Percentiles rank a stretch among this genome's conserved stretches.
Evolutionary conservation across 2,329 filamentous ascomycete species (phyloP).

Genomic region (Allantophomopsis cytisporea): DNA sequence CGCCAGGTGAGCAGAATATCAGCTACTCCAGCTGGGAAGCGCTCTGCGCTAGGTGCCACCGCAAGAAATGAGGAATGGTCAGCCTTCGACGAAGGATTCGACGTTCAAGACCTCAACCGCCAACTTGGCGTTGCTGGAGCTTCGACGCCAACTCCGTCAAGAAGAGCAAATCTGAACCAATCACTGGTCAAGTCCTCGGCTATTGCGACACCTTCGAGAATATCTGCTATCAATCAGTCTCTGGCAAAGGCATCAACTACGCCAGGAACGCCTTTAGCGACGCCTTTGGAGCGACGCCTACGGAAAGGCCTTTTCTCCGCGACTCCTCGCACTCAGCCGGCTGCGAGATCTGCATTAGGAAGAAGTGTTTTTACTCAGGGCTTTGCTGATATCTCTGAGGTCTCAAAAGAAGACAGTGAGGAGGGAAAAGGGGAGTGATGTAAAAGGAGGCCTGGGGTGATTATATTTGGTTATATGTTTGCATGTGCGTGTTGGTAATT

Average conservation of each 20-base stretch:
- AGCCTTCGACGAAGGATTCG: constrained; percentile 14
- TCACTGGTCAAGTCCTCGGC: not conserved
- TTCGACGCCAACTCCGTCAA: constrained; percentile 7
- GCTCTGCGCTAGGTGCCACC: constrained; percentile 5
- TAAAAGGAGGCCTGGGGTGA: no score
- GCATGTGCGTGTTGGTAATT: no score
- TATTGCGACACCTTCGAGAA: constrained; percentile 1
- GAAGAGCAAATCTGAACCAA: not conserved
- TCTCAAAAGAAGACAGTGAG: no score
- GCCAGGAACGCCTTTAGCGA: constrained; percentile 26
- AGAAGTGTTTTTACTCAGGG: not conserved
- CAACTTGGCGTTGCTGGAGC: constrained; percentile 7
- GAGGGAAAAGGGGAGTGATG: no score
- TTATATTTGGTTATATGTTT: no score
- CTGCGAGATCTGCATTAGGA: not conserved
- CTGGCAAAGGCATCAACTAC: constrained; percentile 20
- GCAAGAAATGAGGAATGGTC: constrained; percentile 14
- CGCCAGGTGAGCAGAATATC: not conserved
- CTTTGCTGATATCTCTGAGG: no score
- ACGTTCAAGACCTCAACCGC: constrained; percentile 10
- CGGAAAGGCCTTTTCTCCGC: constrained; percentile 5
- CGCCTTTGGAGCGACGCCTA: constrained; percentile 25
- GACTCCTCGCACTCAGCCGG: no score
- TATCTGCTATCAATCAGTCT: not conserved
- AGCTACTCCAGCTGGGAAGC: not conserved